Evolutionary conservation across 2,329 filamentous ascomycete species (phyloP).

Genomic region (Penicillium sp.): DNA sequence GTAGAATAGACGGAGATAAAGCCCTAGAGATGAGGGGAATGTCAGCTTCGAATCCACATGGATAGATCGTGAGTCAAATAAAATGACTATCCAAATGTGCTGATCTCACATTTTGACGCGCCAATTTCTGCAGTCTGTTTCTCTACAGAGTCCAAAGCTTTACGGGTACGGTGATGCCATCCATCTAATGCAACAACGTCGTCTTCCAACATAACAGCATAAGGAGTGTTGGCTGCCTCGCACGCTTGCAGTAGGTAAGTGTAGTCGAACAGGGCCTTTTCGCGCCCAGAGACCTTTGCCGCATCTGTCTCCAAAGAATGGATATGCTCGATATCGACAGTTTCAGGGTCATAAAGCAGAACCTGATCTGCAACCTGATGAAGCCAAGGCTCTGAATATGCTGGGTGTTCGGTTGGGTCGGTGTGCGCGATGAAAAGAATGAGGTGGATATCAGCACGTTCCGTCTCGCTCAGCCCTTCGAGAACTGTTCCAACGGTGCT

Average conservation of each 20-base stretch:
- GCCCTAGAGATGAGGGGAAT: constrained; percentile 20
- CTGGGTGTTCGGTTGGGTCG: not conserved
- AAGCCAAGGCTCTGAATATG: not conserved
- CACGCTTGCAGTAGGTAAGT: not conserved
- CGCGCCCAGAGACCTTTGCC: not conserved
- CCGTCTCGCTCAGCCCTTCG: not conserved
- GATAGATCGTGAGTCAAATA: not conserved
- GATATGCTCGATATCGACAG: not conserved
- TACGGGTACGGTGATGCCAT: not conserved
- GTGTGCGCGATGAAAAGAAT: not conserved
- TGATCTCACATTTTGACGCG: not conserved
- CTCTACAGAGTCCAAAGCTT: not conserved
- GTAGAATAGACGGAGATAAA: constrained; percentile 51
- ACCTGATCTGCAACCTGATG: not conserved
- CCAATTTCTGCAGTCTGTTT: not conserved
- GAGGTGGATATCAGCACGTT: not conserved
- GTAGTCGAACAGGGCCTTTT: not conserved
- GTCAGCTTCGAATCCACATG: not conserved
- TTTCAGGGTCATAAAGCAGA: not conserved
- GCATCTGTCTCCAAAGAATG: not conserved
- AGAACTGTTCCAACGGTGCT: not conserved
- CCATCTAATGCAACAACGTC: not conserved
- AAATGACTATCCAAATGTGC: not conserved
- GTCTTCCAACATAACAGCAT: not conserved
- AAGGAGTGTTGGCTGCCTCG: not conserved